phyloP scores from a whole-genome alignment of 1,284 basidiomycete genomes.

The Cryptococcus depauperatus region DNA sequence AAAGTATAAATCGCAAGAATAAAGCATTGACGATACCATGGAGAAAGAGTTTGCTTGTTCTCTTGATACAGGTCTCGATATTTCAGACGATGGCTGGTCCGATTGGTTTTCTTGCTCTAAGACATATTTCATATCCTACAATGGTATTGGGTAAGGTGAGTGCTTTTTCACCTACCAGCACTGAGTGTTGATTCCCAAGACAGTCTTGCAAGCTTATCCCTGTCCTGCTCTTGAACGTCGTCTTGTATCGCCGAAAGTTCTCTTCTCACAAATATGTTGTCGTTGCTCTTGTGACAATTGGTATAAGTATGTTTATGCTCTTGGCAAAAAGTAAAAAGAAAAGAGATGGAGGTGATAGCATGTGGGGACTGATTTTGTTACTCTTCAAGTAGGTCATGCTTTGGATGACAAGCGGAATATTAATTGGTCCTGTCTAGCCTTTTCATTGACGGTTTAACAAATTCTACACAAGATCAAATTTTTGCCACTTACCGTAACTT shows the following conservation, averaged over 20 bases:
- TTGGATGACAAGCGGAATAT: neutral
- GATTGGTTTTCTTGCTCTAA: slow-evolving; percentile 87
- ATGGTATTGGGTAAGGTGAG: slow-evolving; percentile 85
- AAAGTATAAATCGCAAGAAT: neutral
- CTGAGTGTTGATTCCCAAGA: neutral
- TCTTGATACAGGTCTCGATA: slow-evolving; percentile 71
- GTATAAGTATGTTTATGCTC: slow-evolving; percentile 94
- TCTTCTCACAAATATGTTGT: slow-evolving; percentile 90
- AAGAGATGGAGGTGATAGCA: slow-evolving; percentile 38
- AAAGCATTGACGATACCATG: slow-evolving; percentile 7
- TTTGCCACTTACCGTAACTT: slow-evolving; percentile 51
- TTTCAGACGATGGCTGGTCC: slow-evolving; percentile 88
- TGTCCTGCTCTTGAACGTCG: slow-evolving; percentile 51
- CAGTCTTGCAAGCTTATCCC: slow-evolving; percentile 78
- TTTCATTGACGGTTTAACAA: slow-evolving; percentile 83
- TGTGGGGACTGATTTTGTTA: slow-evolving; percentile 36
- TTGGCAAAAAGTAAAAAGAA: slow-evolving; percentile 54
- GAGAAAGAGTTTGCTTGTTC: slow-evolving; percentile 39
- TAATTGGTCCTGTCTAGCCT: slow-evolving; percentile 55
- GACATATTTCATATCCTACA: slow-evolving; percentile 95
- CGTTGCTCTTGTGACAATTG: slow-evolving; percentile 80
- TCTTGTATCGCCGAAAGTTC: slow-evolving; percentile 74
- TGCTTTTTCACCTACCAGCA: neutral
- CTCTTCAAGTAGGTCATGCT: slow-evolving; percentile 35
- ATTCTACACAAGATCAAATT: slow-evolving; percentile 98